Evolutionary conservation across 2,329 filamentous ascomycete species (phyloP).

Genomic region (Calonectria honghensis): DNA sequence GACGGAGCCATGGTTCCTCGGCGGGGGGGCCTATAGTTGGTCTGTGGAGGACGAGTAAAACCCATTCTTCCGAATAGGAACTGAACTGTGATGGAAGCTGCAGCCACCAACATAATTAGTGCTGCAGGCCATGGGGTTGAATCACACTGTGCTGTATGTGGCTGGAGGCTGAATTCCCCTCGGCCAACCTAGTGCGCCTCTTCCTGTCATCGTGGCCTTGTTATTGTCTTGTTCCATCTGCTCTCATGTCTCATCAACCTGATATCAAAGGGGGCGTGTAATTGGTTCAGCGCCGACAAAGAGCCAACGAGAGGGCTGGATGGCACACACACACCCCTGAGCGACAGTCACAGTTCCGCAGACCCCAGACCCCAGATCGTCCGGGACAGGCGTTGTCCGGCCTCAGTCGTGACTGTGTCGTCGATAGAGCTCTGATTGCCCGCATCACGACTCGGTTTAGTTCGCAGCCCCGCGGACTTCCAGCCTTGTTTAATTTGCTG

Average conservation of each 20-base stretch:
- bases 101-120: conserved; percentile 1
- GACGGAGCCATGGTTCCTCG: conserved; percentile 15
- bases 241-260: conserved; percentile 29
- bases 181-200: background rate
- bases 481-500: conserved; percentile 46
- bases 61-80: conserved; percentile 10
- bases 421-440: background rate
- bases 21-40: background rate
- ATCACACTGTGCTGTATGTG: conserved; percentile 8
- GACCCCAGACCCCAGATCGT: conserved; percentile 40
- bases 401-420: conserved; percentile 3
- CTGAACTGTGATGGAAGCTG: conserved; percentile 1
- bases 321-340: conserved; percentile 17
- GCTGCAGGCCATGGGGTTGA: background rate
- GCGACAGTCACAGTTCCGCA: conserved; percentile 24
- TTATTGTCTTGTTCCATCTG: conserved; percentile 22
- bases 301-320: conserved; percentile 24
- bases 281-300: background rate
- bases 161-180: background rate
- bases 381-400: conserved; percentile 32
- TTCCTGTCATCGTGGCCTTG: background rate
- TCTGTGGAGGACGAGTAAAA: background rate
- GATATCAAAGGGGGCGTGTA: conserved; percentile 18
- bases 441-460: conserved; percentile 3
- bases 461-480: conserved; percentile 13